These are phyloP conservation scores for Ascochyta rabiei DNA, from an alignment of 2,329 filamentous ascomycete species.

Conservation along the genomic window DNA sequence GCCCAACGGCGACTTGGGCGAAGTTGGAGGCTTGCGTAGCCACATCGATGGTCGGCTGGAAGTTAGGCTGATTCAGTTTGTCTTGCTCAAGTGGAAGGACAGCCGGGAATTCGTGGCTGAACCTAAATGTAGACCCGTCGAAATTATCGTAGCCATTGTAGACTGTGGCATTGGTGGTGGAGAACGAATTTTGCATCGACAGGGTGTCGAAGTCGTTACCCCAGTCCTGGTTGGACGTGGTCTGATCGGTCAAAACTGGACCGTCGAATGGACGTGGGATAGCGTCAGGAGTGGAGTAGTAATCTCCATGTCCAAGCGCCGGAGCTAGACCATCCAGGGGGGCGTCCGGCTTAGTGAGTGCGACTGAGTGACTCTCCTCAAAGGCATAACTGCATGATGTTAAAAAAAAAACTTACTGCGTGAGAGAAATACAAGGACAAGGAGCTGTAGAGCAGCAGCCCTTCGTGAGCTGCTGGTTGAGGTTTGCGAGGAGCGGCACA, in stretches of 20 bases:
- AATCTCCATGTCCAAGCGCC: neutral
- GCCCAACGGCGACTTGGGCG: neutral
- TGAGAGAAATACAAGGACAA: neutral
- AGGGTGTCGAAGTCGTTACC: no score
- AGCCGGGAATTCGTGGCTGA: neutral
- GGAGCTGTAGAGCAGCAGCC: neutral
- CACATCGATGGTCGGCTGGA: neutral
- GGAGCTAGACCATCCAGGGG: neutral
- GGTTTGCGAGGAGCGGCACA: neutral
- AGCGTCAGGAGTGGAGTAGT: no score
- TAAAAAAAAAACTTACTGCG: constrained; percentile 12
- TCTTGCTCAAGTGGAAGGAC: neutral
- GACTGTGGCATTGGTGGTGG: no score
- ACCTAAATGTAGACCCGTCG: neutral
- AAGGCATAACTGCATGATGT: constrained; percentile 18
- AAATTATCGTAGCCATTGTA: neutral
- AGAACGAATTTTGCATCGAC: no score
- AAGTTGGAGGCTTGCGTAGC: neutral
- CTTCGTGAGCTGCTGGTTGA: neutral
- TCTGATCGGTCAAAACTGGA: no score
- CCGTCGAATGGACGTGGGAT: no score
- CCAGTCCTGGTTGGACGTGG: no score
- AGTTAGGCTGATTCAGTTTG: neutral
- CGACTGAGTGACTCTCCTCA: no score
- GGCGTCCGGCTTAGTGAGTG: neutral